Base-by-base conservation (phyloP, 176 grass and related monocot species). In the Oryza coarctata region DNA sequence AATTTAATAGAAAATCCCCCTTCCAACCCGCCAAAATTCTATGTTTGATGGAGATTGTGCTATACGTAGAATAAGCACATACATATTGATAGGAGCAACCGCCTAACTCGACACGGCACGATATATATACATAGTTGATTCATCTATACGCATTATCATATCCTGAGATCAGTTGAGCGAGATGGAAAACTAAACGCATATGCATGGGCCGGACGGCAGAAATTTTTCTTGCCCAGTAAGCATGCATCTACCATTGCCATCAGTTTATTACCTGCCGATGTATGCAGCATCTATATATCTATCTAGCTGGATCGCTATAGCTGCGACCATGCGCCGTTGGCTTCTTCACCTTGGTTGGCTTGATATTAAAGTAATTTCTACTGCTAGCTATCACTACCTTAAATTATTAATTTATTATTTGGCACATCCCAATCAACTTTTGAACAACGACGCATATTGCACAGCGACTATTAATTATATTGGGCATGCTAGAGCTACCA, bases 341-440 rank as follows among this genome's bases (percentile, higher is more conserved):
- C 34, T 33, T 73, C 55, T 33, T 44, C 27, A 22, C 13, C 20
- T 33, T 33, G 36, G 26, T 41, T 73, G 69, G 22, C 28, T 63
- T 63, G 36, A 63, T 25, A n/a, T 12, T 26, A 40, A 47, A 47
- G 29, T 49, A 34, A 74, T 35, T 64, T 60, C n/a, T 11, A 60
- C 5, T n/a, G n/a, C n/a, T 32, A 11, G 35, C 40, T 22, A n/a
- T n/a, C n/a, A n/a, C 3, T 23, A 1, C 47, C n/a, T 12, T 72
- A 62, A 22, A 3, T 31, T 32, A 20, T 15, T 65, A 4, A 33
- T 4, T 33, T 33, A 33, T 33, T 63, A 6, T 43, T 27, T 49
- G 39, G 22, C 70, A 30, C 70, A 65, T 83, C 22, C 3, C 60
- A 35, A 75, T 83, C 70, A 66, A 36, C 71, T 66, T 83, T 66